Evolutionary conservation across 2,329 filamentous ascomycete genomes (phyloP).

Genomic region (Cladosporium cucumerinum): DNA sequence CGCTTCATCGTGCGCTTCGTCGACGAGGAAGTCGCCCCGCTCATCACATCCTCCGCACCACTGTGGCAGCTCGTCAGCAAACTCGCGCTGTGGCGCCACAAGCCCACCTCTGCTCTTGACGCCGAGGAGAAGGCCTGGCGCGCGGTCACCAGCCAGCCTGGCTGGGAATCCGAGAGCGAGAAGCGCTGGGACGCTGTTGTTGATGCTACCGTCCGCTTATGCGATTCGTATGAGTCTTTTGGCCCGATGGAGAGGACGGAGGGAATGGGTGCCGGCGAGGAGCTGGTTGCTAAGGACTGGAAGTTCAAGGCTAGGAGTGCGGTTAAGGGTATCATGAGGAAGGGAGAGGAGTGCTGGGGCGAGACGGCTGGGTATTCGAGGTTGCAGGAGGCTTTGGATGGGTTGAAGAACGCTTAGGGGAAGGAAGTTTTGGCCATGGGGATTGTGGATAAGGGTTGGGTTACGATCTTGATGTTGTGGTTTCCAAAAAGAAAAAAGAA

Average conservation of each 20-base stretch:
- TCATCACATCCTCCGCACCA: slow-evolving; percentile 75
- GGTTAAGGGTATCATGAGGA: slow-evolving; percentile 76
- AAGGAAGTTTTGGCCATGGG: background rate
- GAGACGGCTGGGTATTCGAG: slow-evolving; percentile 65
- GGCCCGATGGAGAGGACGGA: slow-evolving; percentile 49
- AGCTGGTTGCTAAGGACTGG: slow-evolving; percentile 75
- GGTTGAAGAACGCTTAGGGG: slow-evolving; percentile 33
- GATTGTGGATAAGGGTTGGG: background rate
- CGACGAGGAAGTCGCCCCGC: slow-evolving; percentile 70
- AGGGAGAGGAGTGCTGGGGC: slow-evolving; percentile 80
- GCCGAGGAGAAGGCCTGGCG: slow-evolving; percentile 90
- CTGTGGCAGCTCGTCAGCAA: slow-evolving; percentile 74
- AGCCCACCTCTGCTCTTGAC: slow-evolving; percentile 69
- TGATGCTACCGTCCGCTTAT: slow-evolving; percentile 73
- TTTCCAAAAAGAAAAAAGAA: background rate
- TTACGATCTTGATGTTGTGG: background rate
- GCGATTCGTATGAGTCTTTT: slow-evolving; percentile 78
- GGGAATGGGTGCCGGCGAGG: slow-evolving; percentile 53
- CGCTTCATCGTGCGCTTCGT: slow-evolving; percentile 67
- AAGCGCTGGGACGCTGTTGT: slow-evolving; percentile 71
- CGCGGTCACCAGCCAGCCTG: slow-evolving; percentile 57
- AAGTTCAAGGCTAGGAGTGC: slow-evolving; percentile 84
- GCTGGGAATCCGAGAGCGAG: slow-evolving; percentile 56
- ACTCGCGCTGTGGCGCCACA: slow-evolving; percentile 69
- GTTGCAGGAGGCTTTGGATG: slow-evolving; percentile 50